Evolutionary conservation across 2,329 filamentous ascomycete species (phyloP), one percentile per base, ranked within the genome.

Genomic region (Cryoendolithus antarcticus): DNA sequence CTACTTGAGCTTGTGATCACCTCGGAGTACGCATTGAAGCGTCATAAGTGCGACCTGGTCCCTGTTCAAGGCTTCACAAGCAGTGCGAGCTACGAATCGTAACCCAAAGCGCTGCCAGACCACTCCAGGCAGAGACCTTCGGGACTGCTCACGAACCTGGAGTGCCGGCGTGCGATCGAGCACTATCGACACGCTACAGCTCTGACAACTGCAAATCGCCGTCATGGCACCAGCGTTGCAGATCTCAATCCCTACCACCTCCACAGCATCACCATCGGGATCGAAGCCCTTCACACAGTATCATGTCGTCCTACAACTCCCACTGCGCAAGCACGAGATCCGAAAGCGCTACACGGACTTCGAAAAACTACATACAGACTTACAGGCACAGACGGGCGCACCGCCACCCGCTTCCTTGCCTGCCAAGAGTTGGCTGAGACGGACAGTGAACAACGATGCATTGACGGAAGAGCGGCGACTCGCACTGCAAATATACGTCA

Each of bases 301-400:
- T 67, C 83, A 84, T 59, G 80, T 88, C 59, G 78, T 76, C 13
- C 69, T 91, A 43, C 77, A 82, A 37, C 76, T 86, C 1, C 83
- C 84, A 0, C 71, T 89, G 9, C 77, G 81, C 35, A 82, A 81
- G 4, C 82, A 80, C 51, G 79, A 82, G 47, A 69, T 86, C 4
- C 76, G 79, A 53, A 89, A 88, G 62, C 81, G 84, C 52, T 93
- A 89, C 67, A 85, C 79, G 38, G 84, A 91, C 57, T 91, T 91
- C 55, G 65, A 67, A 40, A 59, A 68, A 34, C 75, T 93, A 10
- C 75, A 91, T 62, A 59, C 66, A 24, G 62, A 71, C 3, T 70
- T 93, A 6, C 67, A 69, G 12, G 63, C 70, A 31, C 65, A 75
- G 36, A 72, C 79, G 41, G 76, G 77, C 50, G 55, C 66, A 13